Evolutionary conservation across 2,329 filamentous ascomycete genomes (phyloP).

Genomic region (Ceratocystis ficicola): DNA sequence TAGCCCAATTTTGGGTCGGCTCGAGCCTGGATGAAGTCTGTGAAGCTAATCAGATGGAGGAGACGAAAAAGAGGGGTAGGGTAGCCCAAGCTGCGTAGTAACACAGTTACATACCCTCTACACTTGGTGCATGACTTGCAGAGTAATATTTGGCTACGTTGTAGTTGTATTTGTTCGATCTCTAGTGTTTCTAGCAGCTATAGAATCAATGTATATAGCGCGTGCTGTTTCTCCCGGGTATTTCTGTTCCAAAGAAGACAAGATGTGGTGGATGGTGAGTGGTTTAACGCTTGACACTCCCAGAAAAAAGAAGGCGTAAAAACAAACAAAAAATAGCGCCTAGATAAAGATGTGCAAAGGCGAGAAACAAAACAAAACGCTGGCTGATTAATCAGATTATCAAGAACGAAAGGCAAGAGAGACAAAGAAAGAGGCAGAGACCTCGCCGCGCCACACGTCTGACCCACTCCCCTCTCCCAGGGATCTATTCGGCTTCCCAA

Average conservation of each 20-base stretch:
- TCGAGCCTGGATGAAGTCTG: too few relatives aligned
- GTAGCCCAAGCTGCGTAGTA: too few relatives aligned
- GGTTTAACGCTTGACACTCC: conserved; percentile 3
- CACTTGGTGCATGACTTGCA: neutral
- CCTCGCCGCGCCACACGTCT: too few relatives aligned
- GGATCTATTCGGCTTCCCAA: neutral
- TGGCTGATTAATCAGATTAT: neutral
- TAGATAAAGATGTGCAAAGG: neutral
- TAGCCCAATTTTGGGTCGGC: too few relatives aligned
- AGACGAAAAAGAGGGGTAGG: too few relatives aligned
- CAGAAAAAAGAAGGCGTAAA: conserved; percentile 1
- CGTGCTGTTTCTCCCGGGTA: conserved; percentile 6
- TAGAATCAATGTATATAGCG: neutral
- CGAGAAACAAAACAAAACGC: neutral
- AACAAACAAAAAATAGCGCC: neutral
- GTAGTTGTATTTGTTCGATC: neutral
- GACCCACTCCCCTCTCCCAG: too few relatives aligned
- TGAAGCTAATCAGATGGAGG: too few relatives aligned
- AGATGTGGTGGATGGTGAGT: too few relatives aligned
- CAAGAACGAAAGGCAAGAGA: neutral
- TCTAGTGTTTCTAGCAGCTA: neutral
- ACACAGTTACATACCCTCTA: too few relatives aligned
- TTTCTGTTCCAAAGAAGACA: neutral
- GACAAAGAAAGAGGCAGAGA: conserved; percentile 9
- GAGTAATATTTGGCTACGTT: neutral